Evolutionary conservation across 2,329 filamentous ascomycete genomes (phyloP), one percentile per base, ranked within the genome.

Genomic region (Trichoderma pleuroti): DNA sequence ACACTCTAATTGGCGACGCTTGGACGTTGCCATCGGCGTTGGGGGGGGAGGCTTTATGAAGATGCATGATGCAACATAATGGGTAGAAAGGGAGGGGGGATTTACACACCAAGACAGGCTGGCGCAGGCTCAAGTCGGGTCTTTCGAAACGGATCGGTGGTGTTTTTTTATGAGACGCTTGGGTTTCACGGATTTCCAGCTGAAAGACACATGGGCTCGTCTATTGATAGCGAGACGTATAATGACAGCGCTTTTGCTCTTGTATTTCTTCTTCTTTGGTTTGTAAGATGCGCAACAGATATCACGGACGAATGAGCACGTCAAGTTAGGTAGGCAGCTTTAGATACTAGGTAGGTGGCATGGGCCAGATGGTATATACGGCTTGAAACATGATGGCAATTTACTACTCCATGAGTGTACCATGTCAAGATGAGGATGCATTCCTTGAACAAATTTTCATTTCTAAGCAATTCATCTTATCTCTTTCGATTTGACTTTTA

Each of bases 1-100:
- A 42, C 28, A 28, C 8, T 28, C 6, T 32, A 39, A 57, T 46
- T 16, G 68, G 67, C 46, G 34, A 57, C 56, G 57, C 59, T 32
- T 34, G 34, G 54, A 52, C 39, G 54, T 60, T 39, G 39, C 39
- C 42, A 3, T 21, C 30, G 36, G 69, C 36, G 54, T 61, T 60
- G 42, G 24, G 24, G 2, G 2, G 56, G 12, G 57, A 14, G 21
- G 30, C 21, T 62, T 63, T n/a, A 70, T 36, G 65, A 49, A 36
- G 54, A 67, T 59, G 18, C 65, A 60, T 46, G 68, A 70, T 24
- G 46, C 42, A 63, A 60, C 60, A 39, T 49, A 49, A 62, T 57
- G 12, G 36, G 24, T 60, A 66, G 61, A 66, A 36, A 49, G 63
- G 63, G 9, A 46, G 32, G 39, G 39, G 59, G 24, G n/a, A n/a